Conservation (phyloP, 2,329 filamentous ascomycete species). For the Albifimbria verrucaria region DNA sequence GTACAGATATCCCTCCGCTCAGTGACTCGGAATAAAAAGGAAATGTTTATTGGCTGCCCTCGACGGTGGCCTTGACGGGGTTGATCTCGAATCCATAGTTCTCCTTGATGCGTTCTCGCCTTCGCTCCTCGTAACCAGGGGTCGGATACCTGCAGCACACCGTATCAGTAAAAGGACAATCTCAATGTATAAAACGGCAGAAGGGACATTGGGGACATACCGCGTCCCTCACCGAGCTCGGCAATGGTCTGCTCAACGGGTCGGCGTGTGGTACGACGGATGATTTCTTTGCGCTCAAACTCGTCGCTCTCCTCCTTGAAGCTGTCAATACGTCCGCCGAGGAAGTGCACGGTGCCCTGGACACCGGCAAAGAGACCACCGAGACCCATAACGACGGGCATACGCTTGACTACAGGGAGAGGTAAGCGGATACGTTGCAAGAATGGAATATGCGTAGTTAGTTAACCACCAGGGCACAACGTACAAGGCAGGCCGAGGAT, state of each 20-base stretch:
- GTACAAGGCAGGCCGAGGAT: slow-evolving; percentile 71
- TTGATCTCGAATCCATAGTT: slow-evolving; percentile 85
- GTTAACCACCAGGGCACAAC: no score
- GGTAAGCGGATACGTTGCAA: no score
- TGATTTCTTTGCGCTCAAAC: slow-evolving; percentile 69
- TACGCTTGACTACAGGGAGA: slow-evolving; percentile 39
- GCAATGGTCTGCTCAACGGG: slow-evolving; percentile 76
- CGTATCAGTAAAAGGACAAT: slow-evolving; percentile 2
- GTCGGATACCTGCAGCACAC: slow-evolving; percentile 63
- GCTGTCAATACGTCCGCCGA: slow-evolving; percentile 56
- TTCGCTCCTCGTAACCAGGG: slow-evolving; percentile 82
- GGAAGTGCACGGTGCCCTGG: slow-evolving; percentile 65
- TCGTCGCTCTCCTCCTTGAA: slow-evolving; percentile 60
- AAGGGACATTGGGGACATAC: slow-evolving; percentile 42
- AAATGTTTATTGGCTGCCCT: slow-evolving; percentile 35
- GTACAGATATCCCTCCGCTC: slow-evolving; percentile 26
- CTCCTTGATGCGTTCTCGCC: slow-evolving; percentile 76
- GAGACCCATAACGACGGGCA: slow-evolving; percentile 69
- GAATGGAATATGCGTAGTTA: no score
- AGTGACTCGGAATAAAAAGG: slow-evolving; percentile 15
- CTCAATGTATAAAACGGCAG: slow-evolving; percentile 5
- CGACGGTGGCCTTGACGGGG: slow-evolving; percentile 52
- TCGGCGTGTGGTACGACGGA: slow-evolving; percentile 71
- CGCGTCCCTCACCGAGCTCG: slow-evolving; percentile 82
- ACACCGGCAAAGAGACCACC: slow-evolving; percentile 54